Evolutionary conservation across 768 basidiomycete genomes (phyloP).

Genomic region (Suillus ampliporus): DNA sequence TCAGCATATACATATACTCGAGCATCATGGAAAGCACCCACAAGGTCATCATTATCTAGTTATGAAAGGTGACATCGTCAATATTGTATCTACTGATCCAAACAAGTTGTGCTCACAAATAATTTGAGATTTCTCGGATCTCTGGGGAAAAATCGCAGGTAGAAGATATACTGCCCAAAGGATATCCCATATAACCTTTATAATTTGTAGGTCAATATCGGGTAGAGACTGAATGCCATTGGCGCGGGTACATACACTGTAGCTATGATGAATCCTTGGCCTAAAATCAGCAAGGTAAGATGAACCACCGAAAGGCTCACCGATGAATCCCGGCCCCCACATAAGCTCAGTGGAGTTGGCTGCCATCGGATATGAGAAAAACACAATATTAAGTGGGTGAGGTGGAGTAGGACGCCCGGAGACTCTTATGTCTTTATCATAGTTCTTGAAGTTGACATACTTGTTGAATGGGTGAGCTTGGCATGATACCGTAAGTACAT

Average conservation of each 20-base stretch:
- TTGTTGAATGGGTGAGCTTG: no score
- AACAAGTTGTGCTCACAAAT: constrained; percentile 17
- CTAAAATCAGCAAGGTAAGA: neutral
- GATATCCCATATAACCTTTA: constrained; percentile 25
- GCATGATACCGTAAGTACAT: no score
- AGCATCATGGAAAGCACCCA: neutral
- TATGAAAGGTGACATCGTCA: neutral
- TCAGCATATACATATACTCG: neutral
- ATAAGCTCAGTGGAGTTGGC: neutral
- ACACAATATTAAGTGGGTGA: neutral
- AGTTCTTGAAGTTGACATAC: no score
- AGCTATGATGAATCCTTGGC: constrained; percentile 20
- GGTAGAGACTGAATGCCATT: neutral
- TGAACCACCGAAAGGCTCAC: constrained; percentile 10
- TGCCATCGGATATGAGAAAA: constrained; percentile 15
- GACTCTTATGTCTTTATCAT: no score
- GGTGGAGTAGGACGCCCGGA: neutral
- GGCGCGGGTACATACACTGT: constrained; percentile 17
- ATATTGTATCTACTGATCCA: neutral
- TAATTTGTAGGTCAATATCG: neutral
- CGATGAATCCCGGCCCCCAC: constrained; percentile 25
- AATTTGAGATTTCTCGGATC: constrained; percentile 19
- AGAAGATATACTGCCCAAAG: constrained; percentile 24
- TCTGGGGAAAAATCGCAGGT: constrained; percentile 22
- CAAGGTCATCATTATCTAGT: neutral